Evolutionary conservation across 495 filamentous ascomycete genomes (phyloP).

Genomic region (Gamarada debralockiae): DNA sequence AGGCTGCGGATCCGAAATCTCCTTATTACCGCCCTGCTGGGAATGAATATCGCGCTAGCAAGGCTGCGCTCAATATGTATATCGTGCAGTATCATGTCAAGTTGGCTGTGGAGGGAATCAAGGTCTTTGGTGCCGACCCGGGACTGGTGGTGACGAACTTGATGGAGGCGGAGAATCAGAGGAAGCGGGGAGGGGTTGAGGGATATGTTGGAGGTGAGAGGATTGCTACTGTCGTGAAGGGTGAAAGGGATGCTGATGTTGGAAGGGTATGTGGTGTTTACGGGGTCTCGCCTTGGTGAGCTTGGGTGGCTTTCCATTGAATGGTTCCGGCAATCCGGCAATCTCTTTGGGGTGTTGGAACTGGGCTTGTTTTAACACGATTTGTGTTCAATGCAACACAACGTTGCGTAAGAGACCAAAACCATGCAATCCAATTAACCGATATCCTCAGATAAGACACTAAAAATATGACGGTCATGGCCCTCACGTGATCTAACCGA

Average conservation of each 20-base stretch:
- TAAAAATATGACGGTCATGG: too few relatives aligned
- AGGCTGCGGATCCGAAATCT: constrained; percentile 18
- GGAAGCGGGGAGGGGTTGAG: constrained; percentile 23
- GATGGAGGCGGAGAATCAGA: constrained; percentile 35
- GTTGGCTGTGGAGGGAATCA: constrained; percentile 38
- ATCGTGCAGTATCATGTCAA: constrained; percentile 24
- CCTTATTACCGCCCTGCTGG: constrained; percentile 2
- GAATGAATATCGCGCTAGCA: constrained; percentile 24
- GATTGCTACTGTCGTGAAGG: constrained; percentile 33
- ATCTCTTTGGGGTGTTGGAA: too few relatives aligned
- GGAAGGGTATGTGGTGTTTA: constrained; percentile 35
- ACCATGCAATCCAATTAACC: too few relatives aligned
- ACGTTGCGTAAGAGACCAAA: too few relatives aligned
- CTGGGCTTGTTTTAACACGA: too few relatives aligned
- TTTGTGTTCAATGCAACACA: too few relatives aligned
- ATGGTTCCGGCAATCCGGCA: too few relatives aligned
- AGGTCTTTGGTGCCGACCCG: constrained; percentile 44
- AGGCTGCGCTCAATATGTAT: constrained; percentile 24
- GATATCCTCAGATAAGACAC: too few relatives aligned
- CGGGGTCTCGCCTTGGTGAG: constrained; percentile 24
- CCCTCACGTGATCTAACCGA: too few relatives aligned
- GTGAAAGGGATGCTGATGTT: constrained; percentile 34
- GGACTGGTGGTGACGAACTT: constrained; percentile 40
- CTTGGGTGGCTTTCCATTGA: too few relatives aligned
- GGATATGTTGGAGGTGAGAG: constrained; percentile 18